Evolutionary conservation across 352 stramenopile species (phyloP).

Genomic region (Pythium guiyangense): DNA sequence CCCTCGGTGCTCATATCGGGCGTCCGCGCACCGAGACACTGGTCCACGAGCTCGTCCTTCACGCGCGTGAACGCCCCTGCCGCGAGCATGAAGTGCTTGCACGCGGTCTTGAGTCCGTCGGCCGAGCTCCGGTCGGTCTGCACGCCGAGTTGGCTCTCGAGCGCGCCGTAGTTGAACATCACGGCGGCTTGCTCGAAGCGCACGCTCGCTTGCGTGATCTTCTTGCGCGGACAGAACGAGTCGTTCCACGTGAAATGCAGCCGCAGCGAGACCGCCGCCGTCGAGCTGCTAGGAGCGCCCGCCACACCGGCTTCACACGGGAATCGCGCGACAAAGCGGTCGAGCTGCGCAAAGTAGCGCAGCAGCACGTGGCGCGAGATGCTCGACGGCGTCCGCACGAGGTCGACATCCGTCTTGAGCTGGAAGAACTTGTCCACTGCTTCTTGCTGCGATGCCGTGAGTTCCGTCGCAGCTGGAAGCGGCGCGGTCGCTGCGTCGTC

Average conservation of each 20-base stretch:
- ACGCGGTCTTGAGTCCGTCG: conserved; percentile 80
- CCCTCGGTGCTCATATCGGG: conserved; percentile 64
- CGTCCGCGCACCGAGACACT: conserved; percentile 34
- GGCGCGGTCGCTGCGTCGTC: neutral
- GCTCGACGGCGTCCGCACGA: conserved; percentile 57
- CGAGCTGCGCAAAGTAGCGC: conserved; percentile 74
- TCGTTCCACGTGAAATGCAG: conserved; percentile 90
- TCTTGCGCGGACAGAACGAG: conserved; percentile 87
- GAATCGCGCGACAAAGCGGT: conserved; percentile 61
- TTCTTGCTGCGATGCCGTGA: conserved; percentile 18
- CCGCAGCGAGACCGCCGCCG: conserved; percentile 20
- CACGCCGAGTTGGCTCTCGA: conserved; percentile 80
- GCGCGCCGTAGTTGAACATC: conserved; percentile 85
- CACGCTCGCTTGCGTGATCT: conserved; percentile 56
- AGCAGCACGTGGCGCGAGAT: conserved; percentile 66
- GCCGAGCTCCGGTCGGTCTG: conserved; percentile 67
- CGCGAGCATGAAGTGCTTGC: conserved; percentile 81
- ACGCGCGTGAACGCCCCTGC: conserved; percentile 69
- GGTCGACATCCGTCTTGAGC: too few species aligned
- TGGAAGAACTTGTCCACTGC: conserved; percentile 44
- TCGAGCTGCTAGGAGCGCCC: conserved; percentile 5
- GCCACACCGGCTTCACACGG: conserved; percentile 25
- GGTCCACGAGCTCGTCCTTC: conserved; percentile 43
- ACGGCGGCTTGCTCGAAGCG: conserved; percentile 76
- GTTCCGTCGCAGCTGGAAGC: neutral